These are phyloP conservation scores for Ananas comosus DNA, from an alignment of 176 grass and related monocot species.

Conservation along the genomic window DNA sequence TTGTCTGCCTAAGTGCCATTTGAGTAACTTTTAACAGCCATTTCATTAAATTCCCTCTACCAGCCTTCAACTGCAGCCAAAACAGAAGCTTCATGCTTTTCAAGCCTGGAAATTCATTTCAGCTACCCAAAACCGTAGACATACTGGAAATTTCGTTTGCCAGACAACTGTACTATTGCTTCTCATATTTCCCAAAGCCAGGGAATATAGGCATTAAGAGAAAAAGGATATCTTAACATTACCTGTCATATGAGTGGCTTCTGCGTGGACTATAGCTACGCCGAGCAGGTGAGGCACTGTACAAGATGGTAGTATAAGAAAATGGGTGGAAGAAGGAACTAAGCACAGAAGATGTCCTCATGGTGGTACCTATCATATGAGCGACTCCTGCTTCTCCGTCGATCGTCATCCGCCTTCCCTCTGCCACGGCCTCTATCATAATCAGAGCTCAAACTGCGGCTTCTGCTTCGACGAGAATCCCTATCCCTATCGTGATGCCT, in stretches of 20 bases:
- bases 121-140: too few species aligned
- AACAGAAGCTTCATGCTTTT: too few species aligned
- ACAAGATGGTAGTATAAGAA: slow-evolving; percentile 1
- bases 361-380: slow-evolving; percentile 9
- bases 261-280: slow-evolving; percentile 58
- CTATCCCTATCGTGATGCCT: slow-evolving; percentile 37
- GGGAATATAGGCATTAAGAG: slow-evolving; percentile 16
- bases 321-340: background rate
- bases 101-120: too few species aligned
- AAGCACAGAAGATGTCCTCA: slow-evolving; percentile 1
- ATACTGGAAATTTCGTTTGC: too few species aligned
- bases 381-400: background rate
- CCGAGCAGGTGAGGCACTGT: slow-evolving; percentile 45
- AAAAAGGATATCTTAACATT: slow-evolving; percentile 27
- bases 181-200: slow-evolving; percentile 32
- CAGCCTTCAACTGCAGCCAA: too few species aligned
- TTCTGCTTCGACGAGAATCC: slow-evolving; percentile 43
- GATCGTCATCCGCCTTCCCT: slow-evolving; percentile 30
- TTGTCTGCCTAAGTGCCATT: too few species aligned
- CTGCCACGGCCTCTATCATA: slow-evolving; percentile 37
- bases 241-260: slow-evolving; percentile 35
- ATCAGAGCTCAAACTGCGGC: slow-evolving; percentile 48
- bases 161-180: background rate
- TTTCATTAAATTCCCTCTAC: too few species aligned
- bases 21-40: too few species aligned